Evolutionary conservation across 2,329 filamentous ascomycete genomes (phyloP).

Genomic region (Colletotrichum noveboracense): DNA sequence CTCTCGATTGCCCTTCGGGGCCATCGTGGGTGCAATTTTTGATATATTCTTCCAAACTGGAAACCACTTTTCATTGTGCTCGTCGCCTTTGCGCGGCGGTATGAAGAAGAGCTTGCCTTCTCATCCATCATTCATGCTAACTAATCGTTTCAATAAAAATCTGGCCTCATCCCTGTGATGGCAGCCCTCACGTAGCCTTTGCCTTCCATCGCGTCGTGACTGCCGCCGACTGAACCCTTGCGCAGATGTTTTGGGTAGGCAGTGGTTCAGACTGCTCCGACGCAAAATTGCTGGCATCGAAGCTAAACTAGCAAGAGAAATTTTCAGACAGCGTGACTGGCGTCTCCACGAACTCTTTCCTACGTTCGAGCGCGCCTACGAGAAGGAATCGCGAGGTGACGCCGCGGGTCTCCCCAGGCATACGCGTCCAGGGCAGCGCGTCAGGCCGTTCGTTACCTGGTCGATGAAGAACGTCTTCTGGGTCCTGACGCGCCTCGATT

Average conservation of each 20-base stretch:
- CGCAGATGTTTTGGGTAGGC: not conserved
- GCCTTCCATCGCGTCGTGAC: not conserved
- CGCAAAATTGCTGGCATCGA: not conserved
- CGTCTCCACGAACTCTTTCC: not conserved
- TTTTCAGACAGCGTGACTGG: not conserved
- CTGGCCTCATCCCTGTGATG: not conserved
- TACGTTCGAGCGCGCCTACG: not conserved
- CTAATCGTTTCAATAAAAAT: too few species aligned
- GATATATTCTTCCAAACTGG: constrained; percentile 9
- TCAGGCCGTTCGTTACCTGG: not conserved
- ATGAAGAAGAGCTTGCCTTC: constrained; percentile 21
- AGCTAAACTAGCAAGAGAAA: not conserved
- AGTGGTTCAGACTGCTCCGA: rapidly evolving
- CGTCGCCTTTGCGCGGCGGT: constrained; percentile 19
- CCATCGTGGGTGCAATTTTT: constrained; percentile 26
- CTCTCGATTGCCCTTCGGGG: constrained; percentile 26
- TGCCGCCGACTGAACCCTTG: not conserved
- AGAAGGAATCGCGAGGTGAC: not conserved
- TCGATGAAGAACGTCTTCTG: not conserved
- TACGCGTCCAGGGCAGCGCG: not conserved
- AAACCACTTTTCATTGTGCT: constrained; percentile 25
- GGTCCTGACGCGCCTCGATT: not conserved
- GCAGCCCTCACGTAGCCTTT: not conserved
- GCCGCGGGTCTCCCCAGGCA: not conserved
- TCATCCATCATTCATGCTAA: not conserved